A percentile compares a stretch with the other conserved stretches of the same genome.
phyloP scores from a whole-genome alignment of 257 asterid genomes.

The Solanum arcanum region DNA sequence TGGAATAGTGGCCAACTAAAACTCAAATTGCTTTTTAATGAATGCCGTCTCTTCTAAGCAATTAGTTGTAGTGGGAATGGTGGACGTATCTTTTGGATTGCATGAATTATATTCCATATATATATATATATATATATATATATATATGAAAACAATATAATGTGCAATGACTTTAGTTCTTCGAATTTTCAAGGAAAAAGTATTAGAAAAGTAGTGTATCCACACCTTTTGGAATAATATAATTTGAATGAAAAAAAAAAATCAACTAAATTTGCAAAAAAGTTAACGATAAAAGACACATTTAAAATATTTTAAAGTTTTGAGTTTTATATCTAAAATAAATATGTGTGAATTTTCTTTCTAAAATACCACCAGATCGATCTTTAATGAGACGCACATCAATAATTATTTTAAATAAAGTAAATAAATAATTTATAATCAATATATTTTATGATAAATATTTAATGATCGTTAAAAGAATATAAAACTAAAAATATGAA shows the following conservation, averaged over 20 bases:
- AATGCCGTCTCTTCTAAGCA: not conserved
- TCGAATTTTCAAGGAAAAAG: not conserved
- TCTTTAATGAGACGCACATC: not conserved
- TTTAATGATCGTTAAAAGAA: too few species aligned
- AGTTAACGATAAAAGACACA: not conserved
- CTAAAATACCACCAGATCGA: not conserved
- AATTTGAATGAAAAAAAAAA: not conserved
- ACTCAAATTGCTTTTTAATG: not conserved
- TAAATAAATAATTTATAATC: not conserved
- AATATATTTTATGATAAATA: too few species aligned
- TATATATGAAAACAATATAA: not conserved
- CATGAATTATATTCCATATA: not conserved
- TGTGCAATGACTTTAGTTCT: not conserved
- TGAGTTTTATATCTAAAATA: not conserved
- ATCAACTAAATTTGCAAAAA: not conserved
- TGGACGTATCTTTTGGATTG: not conserved
- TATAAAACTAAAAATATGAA: not conserved
- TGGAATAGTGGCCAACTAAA: not conserved
- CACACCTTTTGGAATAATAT: not conserved
- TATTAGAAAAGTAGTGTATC: not conserved
- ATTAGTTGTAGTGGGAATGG: not conserved
- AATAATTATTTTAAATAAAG: not conserved
- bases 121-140: not conserved
- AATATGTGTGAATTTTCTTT: not conserved
- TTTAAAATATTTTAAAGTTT: not conserved